Evolutionary conservation across 768 basidiomycete species (phyloP).

Genomic region (Leccinum rimulosum): DNA sequence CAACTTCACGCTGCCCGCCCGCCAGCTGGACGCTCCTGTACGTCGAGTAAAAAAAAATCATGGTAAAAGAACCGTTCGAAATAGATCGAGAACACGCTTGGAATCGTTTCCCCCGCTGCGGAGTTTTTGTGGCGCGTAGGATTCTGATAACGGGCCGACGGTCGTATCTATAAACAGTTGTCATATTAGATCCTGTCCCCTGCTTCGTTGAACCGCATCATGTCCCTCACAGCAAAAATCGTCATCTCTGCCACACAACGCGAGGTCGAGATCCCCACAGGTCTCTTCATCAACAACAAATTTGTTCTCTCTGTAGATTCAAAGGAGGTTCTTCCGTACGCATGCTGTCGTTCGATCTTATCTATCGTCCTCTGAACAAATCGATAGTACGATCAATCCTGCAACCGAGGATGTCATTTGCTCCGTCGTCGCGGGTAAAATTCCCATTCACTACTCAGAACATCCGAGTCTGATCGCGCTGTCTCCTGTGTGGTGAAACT

Average conservation of each 20-base stretch:
- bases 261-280: conserved; percentile 66
- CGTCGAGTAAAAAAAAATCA: neutral
- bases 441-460: neutral
- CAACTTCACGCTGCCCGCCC: neutral
- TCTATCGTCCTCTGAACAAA: conserved; percentile 15
- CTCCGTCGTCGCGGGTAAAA: conserved; percentile 59
- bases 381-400: conserved; percentile 69
- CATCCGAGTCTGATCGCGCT: neutral
- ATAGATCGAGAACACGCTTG: neutral
- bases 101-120: neutral
- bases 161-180: conserved; percentile 10
- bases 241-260: conserved; percentile 43
- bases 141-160: conserved; percentile 5
- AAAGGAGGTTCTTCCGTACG: conserved; percentile 61
- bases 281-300: conserved; percentile 90
- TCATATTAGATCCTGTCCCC: neutral
- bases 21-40: neutral
- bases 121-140: conserved; percentile 6
- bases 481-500: conserved; percentile 1
- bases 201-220: conserved; percentile 38
- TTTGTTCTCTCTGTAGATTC: conserved; percentile 79
- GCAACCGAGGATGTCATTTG: conserved; percentile 75
- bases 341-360: conserved; percentile 8
- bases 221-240: conserved; percentile 45
- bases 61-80: neutral